Evolutionary conservation across 139 green algal species (phyloP).

Genomic region (Edaphochlamys debaryana): DNA sequence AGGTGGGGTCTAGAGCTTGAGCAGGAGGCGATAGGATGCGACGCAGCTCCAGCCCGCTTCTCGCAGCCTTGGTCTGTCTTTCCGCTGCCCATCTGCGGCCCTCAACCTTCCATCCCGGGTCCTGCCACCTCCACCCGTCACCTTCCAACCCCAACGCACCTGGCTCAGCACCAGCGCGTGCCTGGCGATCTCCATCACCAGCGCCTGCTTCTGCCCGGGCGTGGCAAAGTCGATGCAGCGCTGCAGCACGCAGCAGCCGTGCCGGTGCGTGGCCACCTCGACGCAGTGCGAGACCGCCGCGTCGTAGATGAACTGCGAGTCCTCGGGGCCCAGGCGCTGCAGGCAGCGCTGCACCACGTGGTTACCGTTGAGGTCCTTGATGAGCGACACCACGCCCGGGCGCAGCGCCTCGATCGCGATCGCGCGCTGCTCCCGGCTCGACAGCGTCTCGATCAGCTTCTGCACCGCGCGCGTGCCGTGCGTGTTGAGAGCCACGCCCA

Average conservation of each 20-base stretch:
- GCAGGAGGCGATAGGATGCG: no score
- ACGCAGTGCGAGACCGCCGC: constrained; percentile 85
- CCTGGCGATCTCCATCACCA: constrained; percentile 87
- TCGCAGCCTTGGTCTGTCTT: no score
- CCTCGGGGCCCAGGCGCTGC: constrained; percentile 73
- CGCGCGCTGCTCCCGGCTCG: constrained; percentile 71
- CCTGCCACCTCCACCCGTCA: no score
- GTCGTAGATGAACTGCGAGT: constrained; percentile 96
- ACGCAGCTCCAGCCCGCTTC: no score
- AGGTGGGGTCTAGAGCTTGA: no score
- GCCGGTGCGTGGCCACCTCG: constrained; percentile 96
- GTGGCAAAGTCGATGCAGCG: constrained; percentile 98
- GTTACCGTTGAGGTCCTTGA: constrained; percentile 99
- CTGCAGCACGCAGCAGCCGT: constrained; percentile 99
- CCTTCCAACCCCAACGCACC: constrained; percentile 62
- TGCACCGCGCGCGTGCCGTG: constrained; percentile 98
- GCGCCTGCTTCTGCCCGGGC: constrained; percentile 72
- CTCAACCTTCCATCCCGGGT: no score
- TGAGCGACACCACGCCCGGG: constrained; percentile 91
- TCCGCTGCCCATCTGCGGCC: no score
- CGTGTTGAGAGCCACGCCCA: constrained; percentile 92
- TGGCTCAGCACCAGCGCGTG: constrained; percentile 90
- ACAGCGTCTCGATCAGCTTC: constrained; percentile 95
- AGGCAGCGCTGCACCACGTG: constrained; percentile 99
- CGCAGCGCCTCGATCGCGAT: constrained; percentile 87